Percentiles rank a stretch among this genome's conserved stretches.
These are phyloP conservation scores for Chlorella sp. DNA, from an alignment of 139 green algal genomes.

Conservation along the genomic window DNA sequence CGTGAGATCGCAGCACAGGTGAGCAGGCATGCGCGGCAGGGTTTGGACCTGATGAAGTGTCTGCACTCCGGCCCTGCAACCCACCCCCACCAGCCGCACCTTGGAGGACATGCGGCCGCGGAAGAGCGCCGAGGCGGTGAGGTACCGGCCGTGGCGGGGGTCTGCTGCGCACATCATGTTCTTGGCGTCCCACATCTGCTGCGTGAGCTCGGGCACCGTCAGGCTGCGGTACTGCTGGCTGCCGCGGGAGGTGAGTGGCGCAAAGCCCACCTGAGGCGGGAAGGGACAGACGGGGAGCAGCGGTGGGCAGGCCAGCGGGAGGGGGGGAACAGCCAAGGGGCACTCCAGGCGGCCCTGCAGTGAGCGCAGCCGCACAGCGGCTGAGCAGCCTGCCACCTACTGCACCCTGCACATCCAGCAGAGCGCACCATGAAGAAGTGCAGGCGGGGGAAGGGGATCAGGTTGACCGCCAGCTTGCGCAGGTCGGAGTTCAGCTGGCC, in stretches of 20 bases:
- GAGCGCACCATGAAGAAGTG: slow-evolving; percentile 97
- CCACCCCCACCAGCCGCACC: slow-evolving; percentile 41
- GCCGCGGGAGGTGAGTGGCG: slow-evolving; percentile 94
- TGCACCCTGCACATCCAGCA: background rate
- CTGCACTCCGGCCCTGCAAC: background rate
- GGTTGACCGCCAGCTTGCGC: slow-evolving; percentile 99
- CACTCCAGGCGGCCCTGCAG: no score
- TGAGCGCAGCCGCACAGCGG: no score
- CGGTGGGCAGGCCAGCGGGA: no score
- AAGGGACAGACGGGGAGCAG: no score
- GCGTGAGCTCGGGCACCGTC: slow-evolving; percentile 97
- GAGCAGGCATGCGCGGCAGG: no score
- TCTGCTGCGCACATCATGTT: slow-evolving; percentile 99
- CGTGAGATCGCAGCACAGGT: no score
- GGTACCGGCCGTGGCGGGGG: slow-evolving; percentile 97
- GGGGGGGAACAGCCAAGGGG: no score
- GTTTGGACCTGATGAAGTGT: background rate
- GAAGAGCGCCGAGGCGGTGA: slow-evolving; percentile 97
- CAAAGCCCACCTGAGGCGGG: slow-evolving; percentile 83
- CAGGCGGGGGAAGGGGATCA: slow-evolving; percentile 99
- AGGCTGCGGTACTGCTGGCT: slow-evolving; percentile 96
- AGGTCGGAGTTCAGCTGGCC: slow-evolving; percentile 99
- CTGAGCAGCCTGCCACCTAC: no score
- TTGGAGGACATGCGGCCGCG: slow-evolving; percentile 97
- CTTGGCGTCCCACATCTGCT: slow-evolving; percentile 99